These are phyloP conservation scores for Eimeria necatrix DNA, from an alignment of 169 alveolate genomes.

Conservation along the genomic window DNA sequence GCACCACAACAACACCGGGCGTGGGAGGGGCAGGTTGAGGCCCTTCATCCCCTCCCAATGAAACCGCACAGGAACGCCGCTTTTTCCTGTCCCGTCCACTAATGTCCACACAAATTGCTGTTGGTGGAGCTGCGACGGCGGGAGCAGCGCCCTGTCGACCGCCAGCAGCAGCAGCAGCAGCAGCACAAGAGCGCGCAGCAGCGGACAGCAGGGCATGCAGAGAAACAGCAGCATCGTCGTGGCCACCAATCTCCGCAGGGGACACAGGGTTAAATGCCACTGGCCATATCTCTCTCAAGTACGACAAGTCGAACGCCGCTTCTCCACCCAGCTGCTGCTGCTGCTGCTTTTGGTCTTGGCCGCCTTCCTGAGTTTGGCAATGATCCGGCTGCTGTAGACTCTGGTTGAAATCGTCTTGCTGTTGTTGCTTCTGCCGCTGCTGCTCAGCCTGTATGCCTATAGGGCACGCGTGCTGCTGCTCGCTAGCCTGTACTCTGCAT, in stretches of 20 bases:
- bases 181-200: constrained; percentile 62
- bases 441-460: neutral
- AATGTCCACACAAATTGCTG: neutral
- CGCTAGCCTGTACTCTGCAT: neutral
- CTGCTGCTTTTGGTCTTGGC: constrained; percentile 39
- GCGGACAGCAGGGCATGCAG: constrained; percentile 26
- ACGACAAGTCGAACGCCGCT: neutral
- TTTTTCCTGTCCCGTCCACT: neutral
- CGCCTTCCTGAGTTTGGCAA: neutral
- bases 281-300: constrained; percentile 43
- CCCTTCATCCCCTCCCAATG: neutral
- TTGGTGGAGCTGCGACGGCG: neutral
- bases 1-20: constrained; percentile 22
- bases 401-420: neutral
- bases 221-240: constrained; percentile 49
- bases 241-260: constrained; percentile 34
- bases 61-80: neutral
- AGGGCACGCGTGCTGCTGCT: neutral
- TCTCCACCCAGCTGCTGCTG: neutral
- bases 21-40: neutral
- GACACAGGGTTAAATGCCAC: constrained; percentile 31
- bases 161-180: constrained; percentile 8
- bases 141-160: neutral
- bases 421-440: constrained; percentile 18
- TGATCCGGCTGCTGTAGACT: neutral